Evolutionary conservation across 2,329 filamentous ascomycete genomes (phyloP).

Genomic region (Tolypocladium paradoxum): DNA sequence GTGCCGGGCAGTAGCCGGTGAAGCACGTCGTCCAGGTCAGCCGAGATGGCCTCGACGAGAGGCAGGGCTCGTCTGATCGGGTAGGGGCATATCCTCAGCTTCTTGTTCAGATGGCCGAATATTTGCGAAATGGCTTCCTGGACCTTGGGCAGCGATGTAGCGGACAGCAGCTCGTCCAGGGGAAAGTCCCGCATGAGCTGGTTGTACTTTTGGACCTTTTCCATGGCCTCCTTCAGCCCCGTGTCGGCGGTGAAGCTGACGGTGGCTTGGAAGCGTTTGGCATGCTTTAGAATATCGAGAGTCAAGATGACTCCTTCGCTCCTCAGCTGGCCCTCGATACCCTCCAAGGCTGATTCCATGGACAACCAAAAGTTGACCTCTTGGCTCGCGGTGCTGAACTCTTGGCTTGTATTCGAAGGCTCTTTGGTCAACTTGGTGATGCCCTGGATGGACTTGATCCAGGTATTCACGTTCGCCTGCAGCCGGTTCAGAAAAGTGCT

Average conservation of each 20-base stretch:
- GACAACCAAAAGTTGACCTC: conserved; percentile 99
- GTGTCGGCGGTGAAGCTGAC: conserved; percentile 96
- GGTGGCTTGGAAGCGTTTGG: conserved; percentile 95
- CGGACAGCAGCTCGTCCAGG: conserved; percentile 85
- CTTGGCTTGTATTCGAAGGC: conserved; percentile 47
- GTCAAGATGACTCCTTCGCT: conserved; percentile 86
- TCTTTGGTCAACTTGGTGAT: conserved; percentile 93
- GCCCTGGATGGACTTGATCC: conserved; percentile 97
- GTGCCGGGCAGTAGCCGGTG: conserved; percentile 78
- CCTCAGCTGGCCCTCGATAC: conserved; percentile 78
- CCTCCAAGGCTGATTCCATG: conserved; percentile 88
- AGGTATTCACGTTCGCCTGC: conserved; percentile 87
- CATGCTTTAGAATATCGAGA: conserved; percentile 88
- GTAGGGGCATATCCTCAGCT: conserved; percentile 91
- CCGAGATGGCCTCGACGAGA: conserved; percentile 94
- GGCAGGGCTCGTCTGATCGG: conserved; percentile 83
- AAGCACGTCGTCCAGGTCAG: conserved; percentile 77
- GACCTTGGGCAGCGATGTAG: conserved; percentile 78
- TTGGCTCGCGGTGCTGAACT: conserved; percentile 68
- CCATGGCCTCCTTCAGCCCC: conserved; percentile 88
- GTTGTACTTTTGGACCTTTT: conserved; percentile 97
- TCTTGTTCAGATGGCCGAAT: conserved; percentile 94
- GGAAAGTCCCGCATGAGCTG: conserved; percentile 98
- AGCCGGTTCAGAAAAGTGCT: conserved; percentile 88
- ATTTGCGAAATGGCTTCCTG: conserved; percentile 83